Evolutionary conservation across 2,329 filamentous ascomycete species (phyloP).

Genomic region (Cryphonectria japonica): DNA sequence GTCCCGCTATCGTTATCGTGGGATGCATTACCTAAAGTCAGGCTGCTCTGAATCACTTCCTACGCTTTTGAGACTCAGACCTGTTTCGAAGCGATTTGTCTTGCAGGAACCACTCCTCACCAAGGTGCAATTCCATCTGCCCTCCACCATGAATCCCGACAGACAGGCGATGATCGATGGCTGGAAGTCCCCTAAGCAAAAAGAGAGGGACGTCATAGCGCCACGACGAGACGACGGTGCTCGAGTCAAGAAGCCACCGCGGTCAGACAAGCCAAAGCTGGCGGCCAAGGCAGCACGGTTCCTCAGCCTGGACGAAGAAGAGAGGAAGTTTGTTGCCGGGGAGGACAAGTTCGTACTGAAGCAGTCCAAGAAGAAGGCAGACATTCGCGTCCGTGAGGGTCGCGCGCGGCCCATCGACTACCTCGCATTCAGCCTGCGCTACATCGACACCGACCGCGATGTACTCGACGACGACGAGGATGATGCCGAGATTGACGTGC

Average conservation of each 20-base stretch:
- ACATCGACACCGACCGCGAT: conserved; percentile 83
- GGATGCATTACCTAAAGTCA: background rate
- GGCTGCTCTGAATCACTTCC: background rate
- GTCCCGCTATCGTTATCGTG: background rate
- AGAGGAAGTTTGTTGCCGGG: conserved; percentile 83
- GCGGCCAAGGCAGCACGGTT: conserved; percentile 44
- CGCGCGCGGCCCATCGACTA: conserved; percentile 92
- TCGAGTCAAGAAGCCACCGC: conserved; percentile 59
- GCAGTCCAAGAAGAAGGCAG: conserved; percentile 97
- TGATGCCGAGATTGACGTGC: conserved; percentile 73
- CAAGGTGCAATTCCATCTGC: background rate
- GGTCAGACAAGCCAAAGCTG: conserved; percentile 37
- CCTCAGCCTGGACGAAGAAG: conserved; percentile 77
- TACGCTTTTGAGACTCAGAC: background rate
- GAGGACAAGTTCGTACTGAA: conserved; percentile 96
- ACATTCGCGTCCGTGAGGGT: conserved; percentile 88
- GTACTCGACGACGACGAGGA: conserved; percentile 83
- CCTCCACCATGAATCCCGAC: conserved; percentile 54
- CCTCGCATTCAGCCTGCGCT: conserved; percentile 86
- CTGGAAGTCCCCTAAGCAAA: conserved; percentile 43
- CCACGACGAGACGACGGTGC: conserved; percentile 59
- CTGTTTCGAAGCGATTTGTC: background rate
- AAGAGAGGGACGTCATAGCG: conserved; percentile 54
- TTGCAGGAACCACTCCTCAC: background rate
- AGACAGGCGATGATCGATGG: conserved; percentile 59